Percentiles rank a stretch among this genome's conserved stretches.
Evolutionary conservation across 495 filamentous ascomycete species (phyloP).

Genomic region (Neurospora sp.): DNA sequence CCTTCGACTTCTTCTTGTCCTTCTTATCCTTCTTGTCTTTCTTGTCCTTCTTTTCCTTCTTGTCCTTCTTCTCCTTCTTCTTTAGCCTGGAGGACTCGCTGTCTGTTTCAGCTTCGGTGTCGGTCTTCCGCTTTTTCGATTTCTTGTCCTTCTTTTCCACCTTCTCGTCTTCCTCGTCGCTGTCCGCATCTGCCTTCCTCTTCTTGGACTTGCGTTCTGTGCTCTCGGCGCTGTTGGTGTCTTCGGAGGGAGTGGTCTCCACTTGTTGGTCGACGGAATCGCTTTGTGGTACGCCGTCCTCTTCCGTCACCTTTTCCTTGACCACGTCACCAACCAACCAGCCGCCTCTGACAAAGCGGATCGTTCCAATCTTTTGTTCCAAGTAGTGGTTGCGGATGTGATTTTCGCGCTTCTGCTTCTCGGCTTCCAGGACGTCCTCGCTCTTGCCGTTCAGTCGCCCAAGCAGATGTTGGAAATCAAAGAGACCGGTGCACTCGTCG

Average conservation of each 20-base stretch:
- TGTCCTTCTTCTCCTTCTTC: constrained; percentile 31
- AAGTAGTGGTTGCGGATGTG: constrained; percentile 57
- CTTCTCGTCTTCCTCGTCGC: constrained; percentile 20
- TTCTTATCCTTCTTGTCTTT: constrained; percentile 3
- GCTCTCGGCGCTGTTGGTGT: constrained; percentile 14
- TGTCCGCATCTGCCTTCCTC: constrained; percentile 25
- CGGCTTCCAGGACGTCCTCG: constrained; percentile 53
- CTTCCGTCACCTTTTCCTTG: constrained; percentile 9
- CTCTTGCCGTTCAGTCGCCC: constrained; percentile 84
- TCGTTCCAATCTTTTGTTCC: constrained; percentile 57
- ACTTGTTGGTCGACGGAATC: constrained; percentile 11
- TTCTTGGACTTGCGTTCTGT: constrained; percentile 35
- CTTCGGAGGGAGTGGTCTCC: constrained; percentile 8
- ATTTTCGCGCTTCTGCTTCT: constrained; percentile 51
- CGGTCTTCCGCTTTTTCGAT: constrained; percentile 31
- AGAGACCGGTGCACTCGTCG: constrained; percentile 69
- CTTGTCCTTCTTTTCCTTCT: constrained; percentile 21
- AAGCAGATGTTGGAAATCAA: constrained; percentile 72
- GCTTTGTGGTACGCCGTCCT: background rate
- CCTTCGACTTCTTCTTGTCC: constrained; percentile 4
- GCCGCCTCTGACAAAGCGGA: constrained; percentile 75
- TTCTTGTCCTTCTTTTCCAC: constrained; percentile 28
- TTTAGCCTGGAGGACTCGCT: constrained; percentile 15
- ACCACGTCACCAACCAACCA: constrained; percentile 56
- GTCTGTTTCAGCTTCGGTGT: constrained; percentile 20